A percentile compares a stretch with the other conserved stretches of the same genome.
Evolutionary conservation across 306 rosid species (phyloP).

Genomic region (Mucuna pruriens): DNA sequence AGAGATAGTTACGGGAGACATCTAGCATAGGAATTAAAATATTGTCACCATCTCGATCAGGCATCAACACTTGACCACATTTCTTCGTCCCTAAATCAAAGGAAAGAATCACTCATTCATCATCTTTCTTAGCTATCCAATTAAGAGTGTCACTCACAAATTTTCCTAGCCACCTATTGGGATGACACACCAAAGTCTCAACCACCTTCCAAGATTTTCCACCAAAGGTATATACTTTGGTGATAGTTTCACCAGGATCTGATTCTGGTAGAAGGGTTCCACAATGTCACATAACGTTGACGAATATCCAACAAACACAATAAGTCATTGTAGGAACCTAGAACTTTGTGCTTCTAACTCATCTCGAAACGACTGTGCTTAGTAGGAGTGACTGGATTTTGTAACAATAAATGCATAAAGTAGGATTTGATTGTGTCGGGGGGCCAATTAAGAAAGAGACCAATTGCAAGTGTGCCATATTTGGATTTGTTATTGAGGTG

Average conservation of each 20-base stretch:
- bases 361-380: background rate
- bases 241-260: background rate
- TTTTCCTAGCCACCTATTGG: background rate
- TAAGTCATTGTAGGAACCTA: background rate
- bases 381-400: background rate
- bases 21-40: background rate
- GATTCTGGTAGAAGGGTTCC: constrained; percentile 31
- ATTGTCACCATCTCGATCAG: background rate
- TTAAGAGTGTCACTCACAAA: constrained; percentile 29
- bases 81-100: constrained; percentile 29
- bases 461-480: background rate
- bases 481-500: background rate
- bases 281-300: background rate
- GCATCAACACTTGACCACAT: background rate
- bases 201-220: background rate
- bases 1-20: too few species aligned
- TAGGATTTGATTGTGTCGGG: background rate
- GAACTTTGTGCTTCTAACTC: background rate
- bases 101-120: background rate
- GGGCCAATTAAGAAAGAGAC: background rate
- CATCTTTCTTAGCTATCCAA: constrained; percentile 3
- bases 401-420: background rate
- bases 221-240: constrained; percentile 31
- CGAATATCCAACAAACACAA: background rate
- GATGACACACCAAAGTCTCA: background rate